A percentile compares a stretch with the other conserved stretches of the same genome.
phyloP scores from a whole-genome alignment of 257 asterid species.

The Cynanchum wilfordii region DNA sequence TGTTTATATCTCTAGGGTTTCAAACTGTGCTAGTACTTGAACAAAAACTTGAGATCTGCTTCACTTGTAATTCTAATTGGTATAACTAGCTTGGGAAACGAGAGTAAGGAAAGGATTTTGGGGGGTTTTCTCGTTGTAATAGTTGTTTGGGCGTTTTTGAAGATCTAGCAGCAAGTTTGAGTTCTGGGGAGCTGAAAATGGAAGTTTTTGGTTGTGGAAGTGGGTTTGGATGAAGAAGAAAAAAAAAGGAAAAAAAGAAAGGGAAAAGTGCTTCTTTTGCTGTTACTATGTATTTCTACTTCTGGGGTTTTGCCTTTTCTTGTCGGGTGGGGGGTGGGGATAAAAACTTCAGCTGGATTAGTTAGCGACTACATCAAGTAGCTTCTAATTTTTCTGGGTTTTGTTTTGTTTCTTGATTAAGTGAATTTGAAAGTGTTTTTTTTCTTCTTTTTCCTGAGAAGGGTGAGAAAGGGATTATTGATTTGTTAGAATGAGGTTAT shows the following conservation, averaged over 20 bases:
- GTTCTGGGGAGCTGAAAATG: conserved; percentile 20
- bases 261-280: conserved; percentile 2
- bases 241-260: not conserved
- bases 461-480: conserved; percentile 6
- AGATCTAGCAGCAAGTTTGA: conserved; percentile 29
- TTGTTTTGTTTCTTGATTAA: conserved; percentile 22
- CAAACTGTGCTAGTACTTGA: conserved; percentile 18
- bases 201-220: conserved; percentile 28
- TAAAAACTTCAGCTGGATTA: conserved; percentile 13
- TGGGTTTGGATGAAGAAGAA: conserved; percentile 50
- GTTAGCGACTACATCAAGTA: not conserved
- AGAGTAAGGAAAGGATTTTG: conserved; percentile 10
- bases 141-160: conserved; percentile 9
- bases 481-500: conserved; percentile 62
- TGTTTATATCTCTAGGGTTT: conserved; percentile 26
- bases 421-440: conserved; percentile 8
- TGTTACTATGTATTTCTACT: conserved; percentile 6
- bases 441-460: not conserved
- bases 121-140: conserved; percentile 15
- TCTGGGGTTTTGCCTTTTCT: conserved; percentile 24
- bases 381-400: conserved; percentile 17
- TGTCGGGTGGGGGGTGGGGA: conserved; percentile 42
- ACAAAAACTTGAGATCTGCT: conserved; percentile 55
- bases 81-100: not conserved
- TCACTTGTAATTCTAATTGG: conserved; percentile 13